Evolutionary conservation across 345 rosid genomes (phyloP), one percentile per base, ranked within the genome.

Genomic region (Corchorus capsularis): DNA sequence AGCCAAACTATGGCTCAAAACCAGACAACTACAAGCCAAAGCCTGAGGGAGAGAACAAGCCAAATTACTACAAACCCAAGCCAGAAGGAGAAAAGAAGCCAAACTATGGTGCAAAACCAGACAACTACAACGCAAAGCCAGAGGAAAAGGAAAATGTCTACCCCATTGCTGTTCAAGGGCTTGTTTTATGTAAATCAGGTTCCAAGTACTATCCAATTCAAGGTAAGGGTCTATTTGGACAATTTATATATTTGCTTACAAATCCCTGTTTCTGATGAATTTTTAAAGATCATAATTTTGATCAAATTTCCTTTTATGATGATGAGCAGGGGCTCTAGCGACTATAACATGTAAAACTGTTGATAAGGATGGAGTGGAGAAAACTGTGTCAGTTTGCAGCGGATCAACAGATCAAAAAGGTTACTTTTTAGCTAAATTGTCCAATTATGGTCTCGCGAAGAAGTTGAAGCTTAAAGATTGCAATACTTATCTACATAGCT

Each of bases 341-440:
- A 89, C 87, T 73, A 79, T 92, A 62, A 82, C 88, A 27, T 90
- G 94, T 76, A 82, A 84, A 47, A 86, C 79, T 0, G 73, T 70
- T 49, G 94, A 89, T 69, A 73, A 75, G 54, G 75, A 70, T 22
- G 94, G 93, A 22, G 83, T 82, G 52, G 94, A 89, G 79, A 81
- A 85, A 62, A 87, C 89, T 0, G 60, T 89, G 64, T 82, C 92
- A 43, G 78, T 85, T 56, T 76, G 86, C 78, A 90, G 90, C 75
- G 77, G 74, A 62, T 87, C 86, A 32, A 85, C 92, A 0, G 92
- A 92, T 71, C 82, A 73, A 0, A 83, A 86, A 13, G 93, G 93
- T n/a, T 90, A 87, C 69, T 90, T 84, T 77, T 54, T 86, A 4
- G 91, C 87, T 4, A 85, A 89, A 5, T 75, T 89, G 73, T 85